Evolutionary conservation across 2,329 filamentous ascomycete species (phyloP).

Genomic region (Monosporascus sp.): DNA sequence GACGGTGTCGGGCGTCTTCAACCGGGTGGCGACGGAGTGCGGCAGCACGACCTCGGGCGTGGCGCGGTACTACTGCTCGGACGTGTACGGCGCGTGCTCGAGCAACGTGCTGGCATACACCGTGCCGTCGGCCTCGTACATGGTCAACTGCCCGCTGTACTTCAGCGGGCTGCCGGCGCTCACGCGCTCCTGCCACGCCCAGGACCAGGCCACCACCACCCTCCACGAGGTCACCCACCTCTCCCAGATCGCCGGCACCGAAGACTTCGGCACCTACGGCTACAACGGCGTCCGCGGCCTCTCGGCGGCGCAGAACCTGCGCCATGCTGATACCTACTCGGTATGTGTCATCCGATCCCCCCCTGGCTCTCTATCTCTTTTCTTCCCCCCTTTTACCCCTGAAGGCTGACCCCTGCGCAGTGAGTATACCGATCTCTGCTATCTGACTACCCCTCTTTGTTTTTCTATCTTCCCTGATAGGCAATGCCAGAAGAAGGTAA

Average conservation of each 20-base stretch:
- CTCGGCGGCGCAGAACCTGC: conserved; percentile 43
- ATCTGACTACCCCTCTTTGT: conserved; percentile 4
- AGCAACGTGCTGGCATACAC: conserved; percentile 57
- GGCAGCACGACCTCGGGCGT: conserved; percentile 40
- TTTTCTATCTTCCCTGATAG: conserved; percentile 8
- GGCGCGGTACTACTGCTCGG: conserved; percentile 55
- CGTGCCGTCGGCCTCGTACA: conserved; percentile 45
- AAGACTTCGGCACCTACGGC: conserved; percentile 41
- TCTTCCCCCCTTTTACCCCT: too few relatives aligned
- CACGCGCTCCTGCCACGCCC: conserved; percentile 50
- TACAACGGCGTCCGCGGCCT: conserved; percentile 47
- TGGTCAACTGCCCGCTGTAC: conserved; percentile 59
- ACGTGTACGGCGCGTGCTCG: conserved; percentile 49
- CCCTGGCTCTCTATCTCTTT: too few relatives aligned
- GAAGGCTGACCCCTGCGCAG: too few relatives aligned
- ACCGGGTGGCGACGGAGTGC: conserved; percentile 51
- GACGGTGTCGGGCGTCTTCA: conserved; percentile 47
- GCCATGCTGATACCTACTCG: conserved; percentile 58
- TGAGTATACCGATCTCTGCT: too few relatives aligned
- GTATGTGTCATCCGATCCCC: too few relatives aligned
- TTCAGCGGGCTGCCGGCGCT: conserved; percentile 50
- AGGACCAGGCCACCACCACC: conserved; percentile 61
- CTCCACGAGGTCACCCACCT: conserved; percentile 63
- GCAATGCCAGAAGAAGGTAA: too few relatives aligned
- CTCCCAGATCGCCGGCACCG: conserved; percentile 52